A percentile compares a stretch with the other conserved stretches of the same genome.
phyloP scores from a whole-genome alignment of 768 basidiomycete species.

The Lepiota subincarnata region DNA sequence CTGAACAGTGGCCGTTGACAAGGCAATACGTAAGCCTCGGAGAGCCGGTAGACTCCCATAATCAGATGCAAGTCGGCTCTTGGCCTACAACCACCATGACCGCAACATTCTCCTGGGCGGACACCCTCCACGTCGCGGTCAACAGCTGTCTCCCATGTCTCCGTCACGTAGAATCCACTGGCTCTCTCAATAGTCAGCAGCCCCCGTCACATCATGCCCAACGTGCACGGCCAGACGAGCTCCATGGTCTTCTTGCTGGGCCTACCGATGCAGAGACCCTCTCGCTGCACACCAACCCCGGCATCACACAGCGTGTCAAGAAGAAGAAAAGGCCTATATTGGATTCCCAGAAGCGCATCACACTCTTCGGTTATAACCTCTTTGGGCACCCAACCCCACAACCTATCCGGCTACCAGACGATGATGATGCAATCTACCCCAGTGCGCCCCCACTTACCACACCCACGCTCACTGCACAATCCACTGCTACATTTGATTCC shows the following conservation, averaged over 20 bases:
- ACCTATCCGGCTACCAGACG: slow-evolving; percentile 59
- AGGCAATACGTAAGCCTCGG: no score
- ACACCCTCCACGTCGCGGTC: slow-evolving; percentile 54
- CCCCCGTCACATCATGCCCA: slow-evolving; percentile 27
- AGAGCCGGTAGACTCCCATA: neutral
- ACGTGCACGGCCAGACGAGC: slow-evolving; percentile 34
- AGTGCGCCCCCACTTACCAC: neutral
- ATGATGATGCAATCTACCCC: slow-evolving; percentile 34
- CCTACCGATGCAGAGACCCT: slow-evolving; percentile 52
- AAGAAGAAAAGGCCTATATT: slow-evolving; percentile 25
- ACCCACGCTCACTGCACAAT: neutral
- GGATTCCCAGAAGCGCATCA: slow-evolving; percentile 36
- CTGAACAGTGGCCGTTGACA: neutral
- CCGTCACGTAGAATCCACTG: slow-evolving; percentile 16
- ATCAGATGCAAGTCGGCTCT: neutral
- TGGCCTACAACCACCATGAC: slow-evolving; percentile 22
- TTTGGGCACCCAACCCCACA: slow-evolving; percentile 48
- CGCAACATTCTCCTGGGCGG: slow-evolving; percentile 53
- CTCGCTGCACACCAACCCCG: slow-evolving; percentile 64
- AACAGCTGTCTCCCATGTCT: slow-evolving; percentile 29
- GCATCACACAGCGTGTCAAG: slow-evolving; percentile 10
- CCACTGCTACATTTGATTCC: slow-evolving; percentile 53
- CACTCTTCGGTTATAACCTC: slow-evolving; percentile 61
- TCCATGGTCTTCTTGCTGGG: slow-evolving; percentile 33
- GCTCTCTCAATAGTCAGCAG: slow-evolving; percentile 19